phyloP scores from a whole-genome alignment of 208 protist genomes.

The Wallacemonas collosoma region DNA sequence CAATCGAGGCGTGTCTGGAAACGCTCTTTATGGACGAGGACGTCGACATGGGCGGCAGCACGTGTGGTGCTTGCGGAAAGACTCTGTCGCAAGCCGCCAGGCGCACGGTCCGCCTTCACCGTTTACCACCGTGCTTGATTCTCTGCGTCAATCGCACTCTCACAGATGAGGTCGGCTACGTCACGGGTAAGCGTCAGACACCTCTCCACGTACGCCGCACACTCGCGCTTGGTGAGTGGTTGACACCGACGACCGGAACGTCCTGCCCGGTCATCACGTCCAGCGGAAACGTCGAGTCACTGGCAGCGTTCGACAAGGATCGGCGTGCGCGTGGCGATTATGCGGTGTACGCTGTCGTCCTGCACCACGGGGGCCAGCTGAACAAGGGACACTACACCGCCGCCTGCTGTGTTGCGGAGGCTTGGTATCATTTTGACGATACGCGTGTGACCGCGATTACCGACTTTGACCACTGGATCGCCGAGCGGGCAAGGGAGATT shows the following conservation, averaged over 20 bases:
- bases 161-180: slow-evolving; percentile 14
- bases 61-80: slow-evolving; percentile 17
- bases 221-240: slow-evolving; percentile 15
- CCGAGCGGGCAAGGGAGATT: slow-evolving; percentile 14
- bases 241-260: slow-evolving; percentile 1
- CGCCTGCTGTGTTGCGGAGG: slow-evolving; percentile 23
- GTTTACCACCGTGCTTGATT: slow-evolving; percentile 26
- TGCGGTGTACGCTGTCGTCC: slow-evolving; percentile 22
- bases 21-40: slow-evolving; percentile 14
- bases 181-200: slow-evolving; percentile 11
- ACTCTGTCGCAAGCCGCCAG: not conserved
- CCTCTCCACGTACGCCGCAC: slow-evolving; percentile 3
- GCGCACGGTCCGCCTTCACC: slow-evolving; percentile 5
- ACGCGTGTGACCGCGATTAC: slow-evolving; percentile 3
- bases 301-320: slow-evolving; percentile 16
- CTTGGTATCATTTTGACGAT: slow-evolving; percentile 26
- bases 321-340: slow-evolving; percentile 12
- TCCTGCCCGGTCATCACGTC: not conserved
- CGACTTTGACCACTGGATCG: slow-evolving; percentile 8
- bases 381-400: slow-evolving; percentile 27
- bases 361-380: slow-evolving; percentile 15
- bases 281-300: slow-evolving; percentile 8
- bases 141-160: slow-evolving; percentile 29
- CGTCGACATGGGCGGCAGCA: slow-evolving; percentile 20
- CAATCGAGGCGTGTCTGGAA: slow-evolving; percentile 14